These are phyloP conservation scores for Acanthamoeba polyphaga DNA, from an alignment of 208 protist species.

Conservation along the genomic window DNA sequence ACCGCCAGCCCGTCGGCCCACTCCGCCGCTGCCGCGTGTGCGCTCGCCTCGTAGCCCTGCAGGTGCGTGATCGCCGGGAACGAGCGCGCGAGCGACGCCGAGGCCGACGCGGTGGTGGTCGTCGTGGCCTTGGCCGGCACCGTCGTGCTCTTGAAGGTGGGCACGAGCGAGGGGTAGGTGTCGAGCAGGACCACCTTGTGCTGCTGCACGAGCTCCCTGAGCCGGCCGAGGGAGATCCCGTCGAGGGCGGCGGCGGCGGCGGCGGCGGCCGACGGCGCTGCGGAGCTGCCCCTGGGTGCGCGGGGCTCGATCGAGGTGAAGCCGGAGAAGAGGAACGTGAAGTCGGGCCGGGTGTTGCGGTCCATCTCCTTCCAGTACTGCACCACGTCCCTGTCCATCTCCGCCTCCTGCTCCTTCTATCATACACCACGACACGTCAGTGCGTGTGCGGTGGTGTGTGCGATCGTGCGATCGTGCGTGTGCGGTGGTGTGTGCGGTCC, in stretches of 20 bases:
- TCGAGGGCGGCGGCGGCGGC: background rate
- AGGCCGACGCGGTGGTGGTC: background rate
- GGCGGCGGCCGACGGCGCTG: background rate
- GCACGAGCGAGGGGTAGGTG: constrained; percentile 9
- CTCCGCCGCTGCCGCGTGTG: background rate
- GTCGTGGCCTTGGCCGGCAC: background rate
- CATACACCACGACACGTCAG: background rate
- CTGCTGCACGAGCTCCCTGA: constrained; percentile 54
- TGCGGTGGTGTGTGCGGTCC: background rate
- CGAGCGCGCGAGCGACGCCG: background rate
- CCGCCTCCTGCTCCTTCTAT: background rate
- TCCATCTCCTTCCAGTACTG: constrained; percentile 59
- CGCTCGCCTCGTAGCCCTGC: constrained; percentile 43
- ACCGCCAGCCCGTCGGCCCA: constrained; percentile 41
- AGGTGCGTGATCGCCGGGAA: constrained; percentile 15
- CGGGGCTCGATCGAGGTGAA: background rate
- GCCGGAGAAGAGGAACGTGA: constrained; percentile 46
- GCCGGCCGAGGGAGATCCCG: background rate
- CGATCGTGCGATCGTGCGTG: background rate
- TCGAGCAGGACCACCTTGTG: constrained; percentile 44
- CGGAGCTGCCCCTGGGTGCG: background rate
- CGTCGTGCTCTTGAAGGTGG: constrained; percentile 25
- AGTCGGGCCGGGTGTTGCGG: background rate
- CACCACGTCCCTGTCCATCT: constrained; percentile 58
- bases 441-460: background rate